Evolutionary conservation across 1,139 yeast species (phyloP).

Genomic region (Suhomyces bribrorum): DNA sequence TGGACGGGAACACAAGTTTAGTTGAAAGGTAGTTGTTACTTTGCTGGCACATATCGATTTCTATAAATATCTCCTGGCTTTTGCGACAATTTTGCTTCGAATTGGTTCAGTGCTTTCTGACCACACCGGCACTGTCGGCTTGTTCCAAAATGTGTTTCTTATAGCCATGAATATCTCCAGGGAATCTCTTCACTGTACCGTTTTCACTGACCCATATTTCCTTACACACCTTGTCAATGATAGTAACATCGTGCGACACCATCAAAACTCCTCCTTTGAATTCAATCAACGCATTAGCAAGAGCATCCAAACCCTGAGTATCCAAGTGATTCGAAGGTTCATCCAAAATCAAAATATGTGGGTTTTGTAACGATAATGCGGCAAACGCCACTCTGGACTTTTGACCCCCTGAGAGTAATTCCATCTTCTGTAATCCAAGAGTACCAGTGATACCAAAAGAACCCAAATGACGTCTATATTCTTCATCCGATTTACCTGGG

Average conservation of each 20-base stretch:
- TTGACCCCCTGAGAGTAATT: conserved; percentile 93
- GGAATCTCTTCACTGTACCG: conserved; percentile 75
- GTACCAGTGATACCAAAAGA: conserved; percentile 97
- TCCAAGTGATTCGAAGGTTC: conserved; percentile 99
- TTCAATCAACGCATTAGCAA: conserved; percentile 80
- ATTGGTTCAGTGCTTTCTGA: conserved; percentile 61
- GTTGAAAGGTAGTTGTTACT: too few species aligned
- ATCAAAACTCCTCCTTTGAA: conserved; percentile 95
- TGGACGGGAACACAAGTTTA: too few species aligned
- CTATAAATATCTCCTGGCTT: too few species aligned
- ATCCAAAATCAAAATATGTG: conserved; percentile 91
- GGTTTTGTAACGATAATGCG: conserved; percentile 83
- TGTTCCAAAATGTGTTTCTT: conserved; percentile 79
- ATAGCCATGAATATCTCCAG: conserved; percentile 83
- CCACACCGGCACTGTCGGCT: conserved; percentile 88
- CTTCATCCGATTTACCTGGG: conserved; percentile 96
- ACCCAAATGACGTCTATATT: conserved; percentile 93
- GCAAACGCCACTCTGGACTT: conserved; percentile 98
- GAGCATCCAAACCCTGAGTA: conserved; percentile 96
- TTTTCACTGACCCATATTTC: conserved; percentile 95
- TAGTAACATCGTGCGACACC: conserved; percentile 97
- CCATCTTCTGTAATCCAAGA: conserved; percentile 88
- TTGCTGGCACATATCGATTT: too few species aligned
- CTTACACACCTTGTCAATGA: conserved; percentile 83
- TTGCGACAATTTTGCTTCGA: neutral